Percentiles rank a stretch among this genome's conserved stretches.
Evolutionary conservation across 148 eudicot species (phyloP).

Genomic region (Diospyros lotus): DNA sequence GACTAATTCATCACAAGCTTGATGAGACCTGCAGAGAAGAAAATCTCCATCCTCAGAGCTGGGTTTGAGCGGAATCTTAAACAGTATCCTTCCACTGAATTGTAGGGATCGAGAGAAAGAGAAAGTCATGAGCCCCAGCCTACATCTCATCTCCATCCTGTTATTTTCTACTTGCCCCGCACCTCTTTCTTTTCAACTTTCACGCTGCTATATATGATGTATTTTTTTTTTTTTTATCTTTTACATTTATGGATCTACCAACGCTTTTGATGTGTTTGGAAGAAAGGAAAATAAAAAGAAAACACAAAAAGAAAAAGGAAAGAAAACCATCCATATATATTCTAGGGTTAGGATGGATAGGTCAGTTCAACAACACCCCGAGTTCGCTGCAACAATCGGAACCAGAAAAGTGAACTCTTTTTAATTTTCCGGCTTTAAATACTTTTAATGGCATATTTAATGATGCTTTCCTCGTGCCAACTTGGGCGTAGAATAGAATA

Average conservation of each 20-base stretch:
- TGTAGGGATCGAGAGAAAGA: slow-evolving; percentile 7
- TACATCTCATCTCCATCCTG: background rate
- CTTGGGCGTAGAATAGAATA: too few species aligned
- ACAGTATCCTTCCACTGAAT: slow-evolving; percentile 9
- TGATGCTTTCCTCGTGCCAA: too few species aligned
- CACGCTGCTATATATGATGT: too few species aligned
- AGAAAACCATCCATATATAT: background rate
- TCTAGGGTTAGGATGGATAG: slow-evolving; percentile 9
- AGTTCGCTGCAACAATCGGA: slow-evolving; percentile 27
- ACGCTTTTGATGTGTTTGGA: slow-evolving; percentile 9
- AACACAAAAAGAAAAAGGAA: background rate
- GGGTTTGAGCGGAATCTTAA: slow-evolving; percentile 5
- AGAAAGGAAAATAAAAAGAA: background rate
- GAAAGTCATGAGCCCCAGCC: too few species aligned
- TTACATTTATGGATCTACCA: background rate
- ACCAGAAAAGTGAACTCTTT: slow-evolving; percentile 5
- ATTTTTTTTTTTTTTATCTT: background rate
- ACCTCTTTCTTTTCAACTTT: background rate
- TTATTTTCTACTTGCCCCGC: background rate
- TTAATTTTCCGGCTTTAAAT: background rate
- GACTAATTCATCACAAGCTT: too few species aligned
- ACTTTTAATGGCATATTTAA: too few species aligned
- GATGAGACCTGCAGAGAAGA: background rate
- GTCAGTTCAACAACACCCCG: slow-evolving; percentile 15
- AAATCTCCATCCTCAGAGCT: background rate